These are phyloP conservation scores for Mesotaenium endlicherianum DNA, from an alignment of 139 green algal genomes.

Conservation along the genomic window DNA sequence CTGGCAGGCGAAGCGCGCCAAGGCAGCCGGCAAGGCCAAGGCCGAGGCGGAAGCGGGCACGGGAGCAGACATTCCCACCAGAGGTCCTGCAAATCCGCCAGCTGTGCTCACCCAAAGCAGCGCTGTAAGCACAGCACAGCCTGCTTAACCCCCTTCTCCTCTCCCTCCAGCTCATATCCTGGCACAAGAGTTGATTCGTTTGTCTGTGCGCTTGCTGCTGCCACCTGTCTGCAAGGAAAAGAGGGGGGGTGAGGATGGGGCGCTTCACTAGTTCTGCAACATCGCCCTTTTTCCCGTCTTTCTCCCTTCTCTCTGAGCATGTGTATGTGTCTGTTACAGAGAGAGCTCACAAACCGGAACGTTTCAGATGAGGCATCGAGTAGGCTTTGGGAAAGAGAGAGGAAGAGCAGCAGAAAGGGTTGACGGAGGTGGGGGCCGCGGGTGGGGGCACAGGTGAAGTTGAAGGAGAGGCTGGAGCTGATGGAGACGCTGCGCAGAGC, in stretches of 20 bases:
- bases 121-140: background rate
- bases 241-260: too few species aligned
- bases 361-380: background rate
- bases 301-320: background rate
- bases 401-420: background rate
- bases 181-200: background rate
- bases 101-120: background rate
- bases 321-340: background rate
- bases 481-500: conserved; percentile 1
- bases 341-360: background rate
- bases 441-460: background rate
- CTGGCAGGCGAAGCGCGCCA: background rate
- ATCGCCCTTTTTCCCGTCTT: background rate
- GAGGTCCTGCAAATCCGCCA: too few species aligned
- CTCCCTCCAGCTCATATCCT: background rate
- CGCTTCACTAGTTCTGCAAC: too few species aligned
- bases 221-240: too few species aligned
- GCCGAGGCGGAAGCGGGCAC: background rate
- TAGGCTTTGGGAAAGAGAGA: background rate
- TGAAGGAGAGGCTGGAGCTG: conserved; percentile 17
- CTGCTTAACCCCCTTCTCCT: background rate
- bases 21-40: background rate
- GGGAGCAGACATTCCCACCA: background rate
- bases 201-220: background rate
- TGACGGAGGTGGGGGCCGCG: background rate